Evolutionary conservation across 1,284 basidiomycete genomes (phyloP), one percentile per base, ranked within the genome.

Genomic region (Austroboletus olivaceoglutinosus): DNA sequence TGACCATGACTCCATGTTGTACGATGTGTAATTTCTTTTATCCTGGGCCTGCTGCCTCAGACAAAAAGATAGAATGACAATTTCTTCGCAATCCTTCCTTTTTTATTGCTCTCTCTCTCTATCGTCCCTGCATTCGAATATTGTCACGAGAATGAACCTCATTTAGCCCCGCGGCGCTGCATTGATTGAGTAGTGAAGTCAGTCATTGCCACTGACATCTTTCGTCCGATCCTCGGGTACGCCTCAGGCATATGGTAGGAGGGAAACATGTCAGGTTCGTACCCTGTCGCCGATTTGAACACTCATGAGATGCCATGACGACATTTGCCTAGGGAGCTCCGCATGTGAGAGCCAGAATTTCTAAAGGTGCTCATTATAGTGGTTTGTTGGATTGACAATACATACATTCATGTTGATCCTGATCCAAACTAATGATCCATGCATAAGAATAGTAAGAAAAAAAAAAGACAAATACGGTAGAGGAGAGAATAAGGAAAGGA

Each of bases 341-440:
- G 10, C 25, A 8, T 4, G 25, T 25, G 6, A 18, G 16, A 34
- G 16, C 8, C 15, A 21, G 36, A 21, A 25, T n/a, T n/a, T n/a
- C n/a, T n/a, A 33, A 43, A 19, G 15, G 5, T 33, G 38, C 30
- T 23, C 36, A 33, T 57, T 57, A 64, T 58, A 64, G 16, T 38
- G 43, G 25, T 27, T 22, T 19, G 45, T 47, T 45, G 48, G 36
- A 43, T 18, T 42, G 51, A 52, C 45, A 36, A 37, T 59, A 65
- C 55, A 62, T 52, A 59, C 47, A 56, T 50, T 30, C 42, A 25
- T 61, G 39, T 40, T 43, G 48, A 42, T 45, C 41, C 43, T 43
- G 48, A 42, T 45, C 41, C 48, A 43, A 45, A 44, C 50, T 51
- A 30, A 25, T 44, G 47, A 48, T 33, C 39, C 21, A 43, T 50